Evolutionary conservation across 116 monocot genomes (phyloP).

Genomic region (Cymodocea nodosa): DNA sequence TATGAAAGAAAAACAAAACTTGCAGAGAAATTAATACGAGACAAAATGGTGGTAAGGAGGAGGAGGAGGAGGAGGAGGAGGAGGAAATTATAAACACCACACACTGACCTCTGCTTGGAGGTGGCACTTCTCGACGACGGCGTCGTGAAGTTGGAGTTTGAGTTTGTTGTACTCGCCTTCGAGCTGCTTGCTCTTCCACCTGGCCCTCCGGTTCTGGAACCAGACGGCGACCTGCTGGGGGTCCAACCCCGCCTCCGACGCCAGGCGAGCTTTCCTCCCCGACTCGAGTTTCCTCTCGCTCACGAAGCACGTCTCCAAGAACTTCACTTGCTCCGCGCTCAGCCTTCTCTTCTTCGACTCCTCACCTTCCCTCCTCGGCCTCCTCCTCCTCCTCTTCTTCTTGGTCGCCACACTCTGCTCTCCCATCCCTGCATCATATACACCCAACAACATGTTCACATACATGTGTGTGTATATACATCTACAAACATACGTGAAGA

Average conservation of each 20-base stretch:
- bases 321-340: slow-evolving; percentile 41
- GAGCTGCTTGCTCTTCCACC: slow-evolving; percentile 49
- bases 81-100: not conserved
- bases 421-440: not conserved
- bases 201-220: slow-evolving; percentile 60
- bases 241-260: slow-evolving; percentile 38
- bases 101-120: slow-evolving; percentile 36
- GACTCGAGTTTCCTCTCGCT: slow-evolving; percentile 43
- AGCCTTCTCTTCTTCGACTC: slow-evolving; percentile 41
- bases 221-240: slow-evolving; percentile 63
- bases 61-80: not conserved
- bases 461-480: no score
- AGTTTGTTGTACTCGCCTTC: slow-evolving; percentile 43
- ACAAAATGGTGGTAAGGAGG: no score
- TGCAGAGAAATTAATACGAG: no score
- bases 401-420: not conserved
- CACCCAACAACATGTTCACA: no score
- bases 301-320: slow-evolving; percentile 42
- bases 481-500: no score
- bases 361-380: slow-evolving; percentile 12
- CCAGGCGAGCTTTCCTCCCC: slow-evolving; percentile 31
- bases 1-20: no score
- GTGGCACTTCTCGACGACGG: slow-evolving; percentile 32
- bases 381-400: slow-evolving; percentile 12
- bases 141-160: slow-evolving; percentile 24